phyloP scores from a whole-genome alignment of 768 basidiomycete genomes.

The Xerocomellus amylosporus region DNA sequence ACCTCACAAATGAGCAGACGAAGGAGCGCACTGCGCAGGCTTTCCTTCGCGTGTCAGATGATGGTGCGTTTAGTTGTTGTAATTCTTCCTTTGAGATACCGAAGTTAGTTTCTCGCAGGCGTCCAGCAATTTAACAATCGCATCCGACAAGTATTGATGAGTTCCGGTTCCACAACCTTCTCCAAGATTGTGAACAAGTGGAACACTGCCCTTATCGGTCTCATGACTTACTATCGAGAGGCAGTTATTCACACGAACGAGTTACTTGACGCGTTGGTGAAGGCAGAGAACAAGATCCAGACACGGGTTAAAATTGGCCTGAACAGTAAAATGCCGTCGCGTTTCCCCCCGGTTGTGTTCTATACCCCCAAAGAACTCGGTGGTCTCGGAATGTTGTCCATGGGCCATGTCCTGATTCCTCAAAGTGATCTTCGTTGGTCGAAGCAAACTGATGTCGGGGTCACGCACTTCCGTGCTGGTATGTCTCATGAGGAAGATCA shows the following conservation, averaged over 20 bases:
- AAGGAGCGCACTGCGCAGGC: conserved; percentile 98
- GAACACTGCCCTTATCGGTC: conserved; percentile 92
- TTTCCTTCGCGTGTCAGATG: conserved; percentile 96
- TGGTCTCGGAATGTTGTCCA: conserved; percentile 97
- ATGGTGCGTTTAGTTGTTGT: conserved; percentile 46
- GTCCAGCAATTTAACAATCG: conserved; percentile 98
- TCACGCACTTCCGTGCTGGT: conserved; percentile 98
- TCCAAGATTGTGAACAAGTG: conserved; percentile 99
- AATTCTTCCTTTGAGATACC: not conserved
- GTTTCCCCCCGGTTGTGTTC: conserved; percentile 96
- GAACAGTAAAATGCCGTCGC: conserved; percentile 99
- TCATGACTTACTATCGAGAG: conserved; percentile 98
- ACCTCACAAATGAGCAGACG: conserved; percentile 92
- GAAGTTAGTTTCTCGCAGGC: conserved; percentile 39
- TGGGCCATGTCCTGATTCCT: conserved; percentile 98
- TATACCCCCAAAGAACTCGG: conserved; percentile 98
- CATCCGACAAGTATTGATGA: conserved; percentile 95
- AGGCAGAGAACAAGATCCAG: conserved; percentile 99
- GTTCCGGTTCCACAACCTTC: conserved; percentile 97
- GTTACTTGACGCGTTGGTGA: conserved; percentile 91
- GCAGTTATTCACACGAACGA: conserved; percentile 98
- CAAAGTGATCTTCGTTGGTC: conserved; percentile 98
- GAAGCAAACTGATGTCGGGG: conserved; percentile 96
- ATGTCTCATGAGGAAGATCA: conserved; percentile 96
- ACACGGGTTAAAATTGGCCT: conserved; percentile 99